Percentiles rank a stretch among this genome's conserved stretches.
Evolutionary conservation across 2,329 filamentous ascomycete genomes (phyloP).

Genomic region (Fusarium pseudoanthophilum): DNA sequence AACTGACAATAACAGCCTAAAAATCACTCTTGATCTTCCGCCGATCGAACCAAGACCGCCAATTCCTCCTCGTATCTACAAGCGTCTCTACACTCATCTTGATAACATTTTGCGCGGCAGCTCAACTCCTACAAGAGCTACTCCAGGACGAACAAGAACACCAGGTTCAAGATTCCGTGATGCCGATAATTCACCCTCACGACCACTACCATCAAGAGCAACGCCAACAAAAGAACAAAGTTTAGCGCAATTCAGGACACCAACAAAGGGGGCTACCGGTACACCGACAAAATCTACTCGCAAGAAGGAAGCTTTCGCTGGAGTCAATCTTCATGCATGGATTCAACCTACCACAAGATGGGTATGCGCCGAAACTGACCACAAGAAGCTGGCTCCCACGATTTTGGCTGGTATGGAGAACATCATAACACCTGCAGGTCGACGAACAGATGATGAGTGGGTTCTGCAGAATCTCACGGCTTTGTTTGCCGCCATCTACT

Average conservation of each 20-base stretch:
- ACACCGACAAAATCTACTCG: conserved; percentile 58
- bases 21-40: conserved; percentile 79
- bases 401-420: conserved; percentile 78
- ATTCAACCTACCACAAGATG: conserved; percentile 74
- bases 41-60: conserved; percentile 80
- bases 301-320: conserved; percentile 40
- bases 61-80: conserved; percentile 82
- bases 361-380: conserved; percentile 69
- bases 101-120: conserved; percentile 71
- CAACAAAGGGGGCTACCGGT: conserved; percentile 40
- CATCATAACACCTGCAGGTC: conserved; percentile 58
- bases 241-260: conserved; percentile 57
- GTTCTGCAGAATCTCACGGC: conserved; percentile 60
- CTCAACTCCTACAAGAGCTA: conserved; percentile 45
- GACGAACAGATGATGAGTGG: conserved; percentile 60
- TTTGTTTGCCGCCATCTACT: conserved; percentile 69
- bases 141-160: conserved; percentile 47
- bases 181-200: conserved; percentile 42
- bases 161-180: conserved; percentile 48
- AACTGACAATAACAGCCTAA: conserved; percentile 65
- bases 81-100: conserved; percentile 83
- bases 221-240: conserved; percentile 61
- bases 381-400: conserved; percentile 73
- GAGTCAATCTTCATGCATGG: conserved; percentile 68
- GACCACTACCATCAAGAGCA: conserved; percentile 52